Conservation (phyloP, 2,329 filamentous ascomycete species). For the Penicillium corylophilum region DNA sequence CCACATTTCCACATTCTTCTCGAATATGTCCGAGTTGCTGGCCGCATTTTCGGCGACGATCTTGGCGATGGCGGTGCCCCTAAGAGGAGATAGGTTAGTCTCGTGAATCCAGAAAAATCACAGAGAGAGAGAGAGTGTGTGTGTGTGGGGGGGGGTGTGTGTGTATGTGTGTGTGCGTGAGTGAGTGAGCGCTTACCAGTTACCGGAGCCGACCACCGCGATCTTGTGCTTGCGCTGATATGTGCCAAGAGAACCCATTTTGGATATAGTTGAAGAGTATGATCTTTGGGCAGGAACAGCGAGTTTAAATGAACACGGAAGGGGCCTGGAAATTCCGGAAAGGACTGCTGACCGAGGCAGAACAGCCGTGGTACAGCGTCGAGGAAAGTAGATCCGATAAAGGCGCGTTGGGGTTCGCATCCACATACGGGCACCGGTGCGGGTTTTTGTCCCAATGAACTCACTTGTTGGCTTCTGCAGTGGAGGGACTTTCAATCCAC, state of each 20-base stretch:
- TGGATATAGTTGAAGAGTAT: conserved; percentile 23
- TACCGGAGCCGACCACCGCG: conserved; percentile 90
- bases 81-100: conserved; percentile 64
- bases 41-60: conserved; percentile 91
- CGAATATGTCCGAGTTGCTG: conserved; percentile 75
- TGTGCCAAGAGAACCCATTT: conserved; percentile 34
- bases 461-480: background rate
- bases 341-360: conserved; percentile 31
- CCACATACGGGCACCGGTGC: conserved; percentile 5
- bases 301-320: conserved; percentile 23
- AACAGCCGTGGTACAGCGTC: conserved; percentile 17
- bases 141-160: no score
- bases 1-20: conserved; percentile 95
- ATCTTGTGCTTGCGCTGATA: conserved; percentile 41
- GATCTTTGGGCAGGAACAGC: conserved; percentile 16
- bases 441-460: conserved; percentile 10
- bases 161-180: no score
- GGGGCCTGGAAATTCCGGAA: conserved; percentile 21
- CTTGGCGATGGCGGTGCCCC: conserved; percentile 96
- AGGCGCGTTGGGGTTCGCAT: conserved; percentile 16
- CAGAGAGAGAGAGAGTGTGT: background rate
- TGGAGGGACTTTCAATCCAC: conserved; percentile 9
- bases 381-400: conserved; percentile 26
- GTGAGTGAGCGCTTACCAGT: conserved; percentile 65
- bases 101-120: background rate